These are phyloP conservation scores for Pythium aquatile DNA, from an alignment of 352 stramenopile species.

Conservation along the genomic window DNA sequence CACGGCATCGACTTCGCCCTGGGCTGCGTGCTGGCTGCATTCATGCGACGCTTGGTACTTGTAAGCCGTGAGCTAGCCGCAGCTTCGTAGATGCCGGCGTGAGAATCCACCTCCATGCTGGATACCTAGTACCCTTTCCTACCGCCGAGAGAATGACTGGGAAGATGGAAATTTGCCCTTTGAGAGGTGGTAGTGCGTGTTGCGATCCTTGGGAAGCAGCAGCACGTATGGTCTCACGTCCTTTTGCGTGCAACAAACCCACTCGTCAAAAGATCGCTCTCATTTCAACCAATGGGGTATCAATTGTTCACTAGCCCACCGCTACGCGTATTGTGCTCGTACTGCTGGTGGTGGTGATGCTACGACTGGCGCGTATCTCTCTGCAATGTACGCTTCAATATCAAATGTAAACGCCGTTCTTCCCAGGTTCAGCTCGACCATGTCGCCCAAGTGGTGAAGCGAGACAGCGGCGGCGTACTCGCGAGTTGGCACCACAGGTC, in stretches of 20 bases:
- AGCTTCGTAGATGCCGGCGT: background rate
- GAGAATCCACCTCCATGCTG: background rate
- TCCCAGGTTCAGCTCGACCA: constrained; percentile 31
- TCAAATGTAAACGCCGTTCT: constrained; percentile 30
- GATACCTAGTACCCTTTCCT: background rate
- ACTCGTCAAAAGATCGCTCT: background rate
- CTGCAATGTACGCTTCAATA: constrained; percentile 21
- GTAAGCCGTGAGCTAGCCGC: background rate
- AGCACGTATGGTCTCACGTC: background rate
- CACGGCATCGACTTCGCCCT: background rate
- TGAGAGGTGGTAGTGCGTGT: background rate
- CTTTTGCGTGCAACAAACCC: background rate
- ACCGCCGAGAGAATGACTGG: background rate
- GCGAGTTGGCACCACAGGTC: background rate
- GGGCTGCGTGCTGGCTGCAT: no score
- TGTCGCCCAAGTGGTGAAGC: constrained; percentile 30
- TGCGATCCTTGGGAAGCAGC: background rate
- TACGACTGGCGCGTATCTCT: background rate
- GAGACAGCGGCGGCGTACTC: constrained; percentile 31
- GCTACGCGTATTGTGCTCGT: no score
- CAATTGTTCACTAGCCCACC: no score
- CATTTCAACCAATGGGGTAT: background rate
- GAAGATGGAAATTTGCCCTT: no score
- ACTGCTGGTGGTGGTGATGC: no score
- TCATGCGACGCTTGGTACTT: background rate